Evolutionary conservation across 129 eudicot species (phyloP).

Genomic region (Flaveria brownii): DNA sequence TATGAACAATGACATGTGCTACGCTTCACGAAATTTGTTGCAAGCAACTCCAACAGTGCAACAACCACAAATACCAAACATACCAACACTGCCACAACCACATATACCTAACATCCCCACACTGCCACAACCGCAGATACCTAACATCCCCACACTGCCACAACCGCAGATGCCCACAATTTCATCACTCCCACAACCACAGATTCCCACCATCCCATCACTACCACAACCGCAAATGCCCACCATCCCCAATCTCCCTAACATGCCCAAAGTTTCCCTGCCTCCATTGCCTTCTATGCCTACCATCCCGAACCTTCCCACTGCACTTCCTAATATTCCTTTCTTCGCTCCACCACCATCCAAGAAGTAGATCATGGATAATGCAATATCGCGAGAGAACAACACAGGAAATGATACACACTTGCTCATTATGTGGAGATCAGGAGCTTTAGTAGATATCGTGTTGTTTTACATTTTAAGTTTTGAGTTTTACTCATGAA

Average conservation of each 20-base stretch:
- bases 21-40: conserved; percentile 33
- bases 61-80: conserved; percentile 33
- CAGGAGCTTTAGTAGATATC: too few relatives aligned
- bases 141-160: conserved; percentile 20
- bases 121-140: conserved; percentile 24
- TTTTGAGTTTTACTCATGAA: too few relatives aligned
- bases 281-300: conserved; percentile 27
- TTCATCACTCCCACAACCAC: conserved; percentile 22
- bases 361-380: conserved; percentile 1
- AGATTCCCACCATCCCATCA: conserved; percentile 25
- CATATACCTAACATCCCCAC: conserved; percentile 21
- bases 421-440: too few relatives aligned
- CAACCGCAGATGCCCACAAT: conserved; percentile 32
- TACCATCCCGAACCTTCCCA: conserved; percentile 28
- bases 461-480: too few relatives aligned
- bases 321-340: conserved; percentile 24
- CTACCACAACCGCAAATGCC: conserved; percentile 15
- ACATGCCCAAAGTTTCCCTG: conserved; percentile 10
- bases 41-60: conserved; percentile 23
- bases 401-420: too few relatives aligned
- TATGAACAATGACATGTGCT: conserved; percentile 18
- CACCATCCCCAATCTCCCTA: conserved; percentile 16
- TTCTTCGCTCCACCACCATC: conserved; percentile 29
- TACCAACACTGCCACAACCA: conserved; percentile 29
- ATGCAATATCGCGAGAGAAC: too few relatives aligned